Evolutionary conservation across 371 early-diverging fungal species (phyloP).

Genomic region (Phascolomyces articulosus): DNA sequence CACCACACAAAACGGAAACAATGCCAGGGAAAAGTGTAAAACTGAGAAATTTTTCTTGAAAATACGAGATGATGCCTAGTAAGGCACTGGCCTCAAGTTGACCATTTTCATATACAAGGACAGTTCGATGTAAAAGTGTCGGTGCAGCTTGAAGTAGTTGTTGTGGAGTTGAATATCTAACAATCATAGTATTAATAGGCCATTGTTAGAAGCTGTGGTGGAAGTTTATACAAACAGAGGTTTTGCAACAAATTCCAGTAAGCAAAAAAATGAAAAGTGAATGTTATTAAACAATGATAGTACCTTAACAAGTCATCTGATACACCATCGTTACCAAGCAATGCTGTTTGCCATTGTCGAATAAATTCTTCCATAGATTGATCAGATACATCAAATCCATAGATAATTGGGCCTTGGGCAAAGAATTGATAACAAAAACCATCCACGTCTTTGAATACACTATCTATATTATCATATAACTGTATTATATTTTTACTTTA

Average conservation of each 20-base stretch:
- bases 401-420: constrained; percentile 26
- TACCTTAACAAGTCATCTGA: constrained; percentile 40
- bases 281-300: no score
- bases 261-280: no score
- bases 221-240: no score
- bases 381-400: constrained; percentile 28
- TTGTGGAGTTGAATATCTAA: constrained; percentile 33
- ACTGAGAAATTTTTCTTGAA: constrained; percentile 35
- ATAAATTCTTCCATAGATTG: constrained; percentile 27
- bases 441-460: constrained; percentile 29
- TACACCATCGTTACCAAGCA: constrained; percentile 33
- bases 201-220: no score
- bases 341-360: constrained; percentile 36
- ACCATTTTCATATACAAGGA: constrained; percentile 25
- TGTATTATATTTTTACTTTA: not conserved
- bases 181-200: not conserved
- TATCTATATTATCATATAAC: constrained; percentile 31
- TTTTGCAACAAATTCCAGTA: no score
- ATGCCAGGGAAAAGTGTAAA: constrained; percentile 32
- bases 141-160: constrained; percentile 31
- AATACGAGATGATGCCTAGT: constrained; percentile 31
- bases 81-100: constrained; percentile 27
- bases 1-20: constrained; percentile 30
- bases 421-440: constrained; percentile 44
- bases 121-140: constrained; percentile 32